A percentile compares a stretch with the other conserved stretches of the same genome.
phyloP scores from a whole-genome alignment of 2,329 filamentous ascomycete genomes.

The Cytospora chrysosperma region DNA sequence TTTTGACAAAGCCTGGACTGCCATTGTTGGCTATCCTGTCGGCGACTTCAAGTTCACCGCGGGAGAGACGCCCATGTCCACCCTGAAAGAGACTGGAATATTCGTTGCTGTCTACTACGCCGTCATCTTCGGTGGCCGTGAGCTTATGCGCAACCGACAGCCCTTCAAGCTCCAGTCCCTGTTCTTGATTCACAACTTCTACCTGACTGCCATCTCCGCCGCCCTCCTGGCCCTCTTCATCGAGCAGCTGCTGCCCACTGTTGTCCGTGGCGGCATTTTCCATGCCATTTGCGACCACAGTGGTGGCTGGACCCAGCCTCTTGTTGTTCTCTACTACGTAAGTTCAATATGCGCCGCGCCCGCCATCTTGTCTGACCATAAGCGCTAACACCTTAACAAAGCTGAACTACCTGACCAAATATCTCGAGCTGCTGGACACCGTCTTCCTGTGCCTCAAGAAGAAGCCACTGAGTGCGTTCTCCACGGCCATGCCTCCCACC shows the following conservation, averaged over 20 bases:
- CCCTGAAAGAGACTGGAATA: slow-evolving; percentile 75
- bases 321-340: slow-evolving; percentile 97
- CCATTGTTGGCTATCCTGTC: slow-evolving; percentile 75
- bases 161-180: slow-evolving; percentile 83
- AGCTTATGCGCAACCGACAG: slow-evolving; percentile 84
- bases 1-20: slow-evolving; percentile 83
- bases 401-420: slow-evolving; percentile 98
- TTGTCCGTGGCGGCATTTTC: slow-evolving; percentile 81
- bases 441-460: slow-evolving; percentile 98
- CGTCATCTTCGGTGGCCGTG: slow-evolving; percentile 88
- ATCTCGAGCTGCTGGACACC: slow-evolving; percentile 91
- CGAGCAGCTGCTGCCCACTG: slow-evolving; percentile 84
- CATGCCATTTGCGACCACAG: slow-evolving; percentile 77
- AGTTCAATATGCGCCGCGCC: slow-evolving; percentile 38
- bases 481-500: slow-evolving; percentile 5
- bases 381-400: slow-evolving; percentile 45
- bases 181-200: slow-evolving; percentile 96
- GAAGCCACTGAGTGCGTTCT: slow-evolving; percentile 80
- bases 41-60: slow-evolving; percentile 82
- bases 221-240: slow-evolving; percentile 80
- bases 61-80: slow-evolving; percentile 85
- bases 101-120: slow-evolving; percentile 88
- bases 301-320: slow-evolving; percentile 89
- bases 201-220: slow-evolving; percentile 82
- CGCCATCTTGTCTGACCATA: not conserved